Base-by-base conservation (phyloP, 495 filamentous ascomycete species). In the Hamigera avellanea region DNA sequence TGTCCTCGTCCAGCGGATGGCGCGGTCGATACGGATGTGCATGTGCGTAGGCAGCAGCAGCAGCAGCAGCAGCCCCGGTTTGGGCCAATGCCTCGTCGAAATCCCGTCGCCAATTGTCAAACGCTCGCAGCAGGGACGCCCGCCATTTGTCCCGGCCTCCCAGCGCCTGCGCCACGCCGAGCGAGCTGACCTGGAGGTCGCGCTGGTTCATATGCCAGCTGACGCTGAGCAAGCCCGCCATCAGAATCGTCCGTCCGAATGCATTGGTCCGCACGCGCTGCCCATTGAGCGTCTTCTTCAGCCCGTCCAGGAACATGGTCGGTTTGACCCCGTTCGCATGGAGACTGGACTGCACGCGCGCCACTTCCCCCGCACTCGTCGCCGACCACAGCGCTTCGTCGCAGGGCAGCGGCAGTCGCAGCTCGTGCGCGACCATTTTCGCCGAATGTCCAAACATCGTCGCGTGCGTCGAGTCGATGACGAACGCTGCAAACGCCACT, bases 371-470 rank as follows among this genome's bases (percentile, higher is more conserved):
- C 33, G 83, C 81, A 52, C 80, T 94, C 8, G 81, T 87, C 16
- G 91, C 91, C 26, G 86, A 85, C 91, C 91, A 98, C 15, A 95
- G 60, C 17, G 81, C 75, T 53, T 96, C 91, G 46, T 96, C 91
- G 51, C 91, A 96, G 9, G 91, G 91, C 17, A 98, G 62, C 1
- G 91, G 85, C 8, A 96, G 66, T 15, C 85, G 78, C 68, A 98
- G 84, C 61, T 98, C 91, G 53, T 95, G 87, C 2, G 91, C 87
- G 10, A 94, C 87, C 87, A 96, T 94, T 19, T 91, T 88, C 2
- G 86, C 89, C 13, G 87, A 88, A 56, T 98, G 91, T 0, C 91
- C 91, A 58, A 96, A 98, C 83, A 98, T 95, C 28, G 86, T 95
- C 2, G 89, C 87, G 60, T 98, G 91, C 5, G 86, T 93, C 2